These are phyloP conservation scores for Rhododendron ovatum DNA, from an alignment of 148 eudicot genomes.

Conservation along the genomic window DNA sequence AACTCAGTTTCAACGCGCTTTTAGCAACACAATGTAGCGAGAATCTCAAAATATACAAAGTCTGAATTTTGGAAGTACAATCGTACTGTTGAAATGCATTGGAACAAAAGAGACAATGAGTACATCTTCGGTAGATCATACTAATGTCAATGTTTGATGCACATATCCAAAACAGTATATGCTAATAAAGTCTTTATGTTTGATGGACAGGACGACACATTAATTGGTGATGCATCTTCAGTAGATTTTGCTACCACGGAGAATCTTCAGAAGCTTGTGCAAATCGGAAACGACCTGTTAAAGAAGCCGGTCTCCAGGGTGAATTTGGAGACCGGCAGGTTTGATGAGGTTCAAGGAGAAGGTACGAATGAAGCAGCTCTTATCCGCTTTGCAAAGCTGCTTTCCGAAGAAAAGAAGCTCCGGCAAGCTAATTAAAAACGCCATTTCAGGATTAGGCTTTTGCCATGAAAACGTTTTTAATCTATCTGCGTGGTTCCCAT, in stretches of 20 bases:
- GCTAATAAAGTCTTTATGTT: not conserved
- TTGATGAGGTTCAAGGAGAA: conserved; percentile 29
- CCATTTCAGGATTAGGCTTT: not conserved
- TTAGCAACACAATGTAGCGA: not conserved
- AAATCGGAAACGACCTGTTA: conserved; percentile 45
- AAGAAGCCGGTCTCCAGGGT: conserved; percentile 44
- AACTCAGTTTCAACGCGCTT: not conserved
- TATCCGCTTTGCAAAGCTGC: conserved; percentile 44
- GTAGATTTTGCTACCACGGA: conserved; percentile 47
- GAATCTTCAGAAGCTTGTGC: conserved; percentile 46
- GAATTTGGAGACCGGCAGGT: conserved; percentile 54
- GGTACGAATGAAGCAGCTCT: conserved; percentile 57
- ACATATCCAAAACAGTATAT: not conserved
- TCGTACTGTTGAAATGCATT: not conserved
- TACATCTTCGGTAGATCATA: not conserved
- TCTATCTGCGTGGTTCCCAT: not conserved
- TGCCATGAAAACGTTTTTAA: not conserved
- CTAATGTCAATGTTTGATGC: not conserved
- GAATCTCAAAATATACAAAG: not conserved
- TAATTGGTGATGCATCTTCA: conserved; percentile 48
- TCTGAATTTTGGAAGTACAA: not conserved
- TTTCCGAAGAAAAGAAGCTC: conserved; percentile 50
- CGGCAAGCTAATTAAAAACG: conserved; percentile 9
- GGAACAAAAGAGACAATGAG: not conserved
- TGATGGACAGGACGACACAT: conserved; percentile 40